Evolutionary conservation across 2,329 filamentous ascomycete species (phyloP).

Genomic region (Lizonia empirigonia): DNA sequence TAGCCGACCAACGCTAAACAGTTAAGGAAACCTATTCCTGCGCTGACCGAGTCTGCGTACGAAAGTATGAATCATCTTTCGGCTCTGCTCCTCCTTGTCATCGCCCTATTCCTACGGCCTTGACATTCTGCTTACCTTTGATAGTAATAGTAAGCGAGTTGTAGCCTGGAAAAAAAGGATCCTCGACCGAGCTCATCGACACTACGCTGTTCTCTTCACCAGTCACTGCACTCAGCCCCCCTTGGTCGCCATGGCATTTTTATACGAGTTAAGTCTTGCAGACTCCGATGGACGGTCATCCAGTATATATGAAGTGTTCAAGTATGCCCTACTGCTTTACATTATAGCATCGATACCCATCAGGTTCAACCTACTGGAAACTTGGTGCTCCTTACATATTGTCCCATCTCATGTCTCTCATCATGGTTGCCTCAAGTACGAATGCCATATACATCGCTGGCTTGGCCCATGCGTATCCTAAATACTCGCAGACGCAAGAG

Average conservation of each 20-base stretch:
- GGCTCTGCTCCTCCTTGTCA: not conserved
- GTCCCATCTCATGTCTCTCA: not conserved
- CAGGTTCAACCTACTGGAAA: not conserved
- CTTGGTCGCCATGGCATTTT: not conserved
- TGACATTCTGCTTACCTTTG: not conserved
- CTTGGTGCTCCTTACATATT: not conserved
- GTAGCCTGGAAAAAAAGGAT: slow-evolving; percentile 2
- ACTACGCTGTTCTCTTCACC: slow-evolving; percentile 2
- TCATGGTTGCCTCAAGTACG: not conserved
- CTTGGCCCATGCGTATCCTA: slow-evolving; percentile 27
- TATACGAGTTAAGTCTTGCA: not conserved
- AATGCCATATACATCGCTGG: slow-evolving; percentile 24
- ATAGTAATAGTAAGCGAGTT: slow-evolving; percentile 3
- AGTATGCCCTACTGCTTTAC: not conserved
- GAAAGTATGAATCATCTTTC: not conserved
- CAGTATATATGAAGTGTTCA: slow-evolving; percentile 1
- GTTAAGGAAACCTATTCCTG: not conserved
- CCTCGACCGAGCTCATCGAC: not conserved
- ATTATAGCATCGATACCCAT: not conserved
- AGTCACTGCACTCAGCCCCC: slow-evolving; percentile 12
- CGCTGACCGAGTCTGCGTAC: not conserved
- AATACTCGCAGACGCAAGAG: slow-evolving; percentile 17
- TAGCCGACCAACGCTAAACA: not conserved
- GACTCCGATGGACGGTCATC: not conserved
- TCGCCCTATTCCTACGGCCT: not conserved